These are phyloP conservation scores for Zizania palustris DNA, from an alignment of 202 grass and related monocot species.

Conservation along the genomic window DNA sequence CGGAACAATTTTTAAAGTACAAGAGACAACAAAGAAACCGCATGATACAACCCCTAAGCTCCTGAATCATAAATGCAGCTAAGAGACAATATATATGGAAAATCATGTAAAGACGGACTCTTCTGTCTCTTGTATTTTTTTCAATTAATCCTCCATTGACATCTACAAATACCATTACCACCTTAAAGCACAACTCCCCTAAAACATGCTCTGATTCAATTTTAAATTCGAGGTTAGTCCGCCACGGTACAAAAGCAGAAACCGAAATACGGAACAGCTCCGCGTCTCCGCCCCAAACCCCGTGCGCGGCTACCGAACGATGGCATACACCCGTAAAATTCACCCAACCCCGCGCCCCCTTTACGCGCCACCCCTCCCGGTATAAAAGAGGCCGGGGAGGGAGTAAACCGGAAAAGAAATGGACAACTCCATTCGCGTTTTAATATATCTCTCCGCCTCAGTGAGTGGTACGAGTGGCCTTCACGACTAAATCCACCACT, in stretches of 20 bases:
- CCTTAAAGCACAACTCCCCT: too few species aligned
- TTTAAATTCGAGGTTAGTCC: neutral
- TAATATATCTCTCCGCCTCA: neutral
- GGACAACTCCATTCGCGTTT: neutral
- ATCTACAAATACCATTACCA: too few species aligned
- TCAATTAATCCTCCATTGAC: too few species aligned
- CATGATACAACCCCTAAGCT: too few species aligned
- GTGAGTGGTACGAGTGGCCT: constrained; percentile 44
- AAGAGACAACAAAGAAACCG: too few species aligned
- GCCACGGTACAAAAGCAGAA: constrained; percentile 34
- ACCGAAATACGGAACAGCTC: neutral
- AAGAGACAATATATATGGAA: too few species aligned
- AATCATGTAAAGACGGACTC: too few species aligned
- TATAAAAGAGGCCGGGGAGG: neutral
- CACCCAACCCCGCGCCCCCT: neutral
- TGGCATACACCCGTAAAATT: constrained; percentile 26
- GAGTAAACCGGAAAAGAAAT: neutral
- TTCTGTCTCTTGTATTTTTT: too few species aligned
- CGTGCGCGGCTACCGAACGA: constrained; percentile 38
- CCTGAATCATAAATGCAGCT: too few species aligned
- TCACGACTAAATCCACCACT: constrained; percentile 62
- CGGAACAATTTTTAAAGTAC: too few species aligned
- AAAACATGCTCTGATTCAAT: neutral
- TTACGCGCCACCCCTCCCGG: neutral
- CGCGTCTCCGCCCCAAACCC: constrained; percentile 33